Percentiles rank a stretch among this genome's conserved stretches.
phyloP scores from a whole-genome alignment of 2,329 filamentous ascomycete genomes.

The Colletotrichum musicola region DNA sequence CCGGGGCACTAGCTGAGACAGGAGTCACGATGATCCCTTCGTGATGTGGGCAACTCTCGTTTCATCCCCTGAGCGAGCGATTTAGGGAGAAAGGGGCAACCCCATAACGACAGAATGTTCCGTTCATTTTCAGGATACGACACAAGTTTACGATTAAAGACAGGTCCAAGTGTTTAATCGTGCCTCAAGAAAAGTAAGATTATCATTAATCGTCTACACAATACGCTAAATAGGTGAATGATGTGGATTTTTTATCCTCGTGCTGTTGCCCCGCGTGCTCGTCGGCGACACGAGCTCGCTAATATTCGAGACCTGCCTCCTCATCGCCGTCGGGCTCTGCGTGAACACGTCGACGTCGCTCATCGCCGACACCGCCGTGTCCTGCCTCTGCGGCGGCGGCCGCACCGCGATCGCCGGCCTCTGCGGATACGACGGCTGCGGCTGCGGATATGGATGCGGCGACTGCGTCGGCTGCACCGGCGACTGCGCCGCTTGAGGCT shows the following conservation, averaged over 20 bases:
- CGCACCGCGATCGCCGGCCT: neutral
- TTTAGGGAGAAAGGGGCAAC: neutral
- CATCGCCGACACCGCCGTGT: conserved; percentile 19
- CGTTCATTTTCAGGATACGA: neutral
- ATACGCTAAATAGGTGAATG: conserved; percentile 31
- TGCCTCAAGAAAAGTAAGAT: conserved; percentile 31
- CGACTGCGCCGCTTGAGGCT: too few species aligned
- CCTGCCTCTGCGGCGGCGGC: conserved; percentile 8
- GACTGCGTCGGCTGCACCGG: too few species aligned
- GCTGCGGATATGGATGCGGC: too few species aligned
- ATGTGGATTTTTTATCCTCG: neutral
- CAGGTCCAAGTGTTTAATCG: neutral
- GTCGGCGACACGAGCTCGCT: conserved; percentile 29
- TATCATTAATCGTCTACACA: conserved; percentile 38
- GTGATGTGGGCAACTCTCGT: neutral
- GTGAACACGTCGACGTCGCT: conserved; percentile 7
- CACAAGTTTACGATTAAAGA: neutral
- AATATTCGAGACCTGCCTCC: conserved; percentile 13
- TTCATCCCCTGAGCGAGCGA: neutral
- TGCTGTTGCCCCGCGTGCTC: conserved; percentile 27
- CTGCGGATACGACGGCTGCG: too few species aligned
- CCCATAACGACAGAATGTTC: too few species aligned
- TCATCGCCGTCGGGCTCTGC: conserved; percentile 14
- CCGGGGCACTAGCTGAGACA: neutral
- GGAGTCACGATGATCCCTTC: neutral